phyloP scores from a whole-genome alignment of 148 eudicot species.

The Oxyria digyna region DNA sequence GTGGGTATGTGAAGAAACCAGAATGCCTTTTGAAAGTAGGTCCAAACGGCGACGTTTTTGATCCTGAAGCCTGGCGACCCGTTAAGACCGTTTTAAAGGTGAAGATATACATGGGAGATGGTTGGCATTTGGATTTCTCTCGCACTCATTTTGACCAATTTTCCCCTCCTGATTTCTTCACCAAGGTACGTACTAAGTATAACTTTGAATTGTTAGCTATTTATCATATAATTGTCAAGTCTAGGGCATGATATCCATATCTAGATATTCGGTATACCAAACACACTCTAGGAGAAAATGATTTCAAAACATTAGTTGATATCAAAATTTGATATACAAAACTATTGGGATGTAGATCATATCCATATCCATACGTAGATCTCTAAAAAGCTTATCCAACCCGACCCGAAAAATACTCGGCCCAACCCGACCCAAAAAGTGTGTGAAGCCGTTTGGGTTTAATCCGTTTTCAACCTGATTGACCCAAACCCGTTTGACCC shows the following conservation, averaged over 20 bases:
- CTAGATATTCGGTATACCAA: no score
- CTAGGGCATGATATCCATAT: no score
- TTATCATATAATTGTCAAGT: no score
- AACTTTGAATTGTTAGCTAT: neutral
- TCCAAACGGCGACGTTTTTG: slow-evolving; percentile 21
- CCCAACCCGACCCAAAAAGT: no score
- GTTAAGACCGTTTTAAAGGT: slow-evolving; percentile 49
- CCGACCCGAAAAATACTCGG: no score
- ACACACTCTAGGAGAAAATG: no score
- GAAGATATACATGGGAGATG: slow-evolving; percentile 52
- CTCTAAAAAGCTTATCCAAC: no score
- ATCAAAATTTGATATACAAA: slow-evolving; percentile 1
- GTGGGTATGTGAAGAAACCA: slow-evolving; percentile 68
- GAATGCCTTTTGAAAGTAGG: slow-evolving; percentile 25
- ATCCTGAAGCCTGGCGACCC: slow-evolving; percentile 17
- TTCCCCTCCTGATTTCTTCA: slow-evolving; percentile 73
- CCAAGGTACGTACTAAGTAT: slow-evolving; percentile 26
- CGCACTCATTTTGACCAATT: slow-evolving; percentile 34
- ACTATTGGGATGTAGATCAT: no score
- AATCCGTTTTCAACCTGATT: no score
- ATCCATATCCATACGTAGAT: no score
- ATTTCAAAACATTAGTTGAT: slow-evolving; percentile 6
- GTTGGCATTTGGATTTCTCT: slow-evolving; percentile 52
- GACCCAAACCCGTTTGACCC: no score
- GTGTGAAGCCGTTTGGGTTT: no score